Evolutionary conservation across 2,329 filamentous ascomycete species (phyloP), one percentile per base, ranked within the genome.

Genomic region (Scopulariopsis brevicaulis): DNA sequence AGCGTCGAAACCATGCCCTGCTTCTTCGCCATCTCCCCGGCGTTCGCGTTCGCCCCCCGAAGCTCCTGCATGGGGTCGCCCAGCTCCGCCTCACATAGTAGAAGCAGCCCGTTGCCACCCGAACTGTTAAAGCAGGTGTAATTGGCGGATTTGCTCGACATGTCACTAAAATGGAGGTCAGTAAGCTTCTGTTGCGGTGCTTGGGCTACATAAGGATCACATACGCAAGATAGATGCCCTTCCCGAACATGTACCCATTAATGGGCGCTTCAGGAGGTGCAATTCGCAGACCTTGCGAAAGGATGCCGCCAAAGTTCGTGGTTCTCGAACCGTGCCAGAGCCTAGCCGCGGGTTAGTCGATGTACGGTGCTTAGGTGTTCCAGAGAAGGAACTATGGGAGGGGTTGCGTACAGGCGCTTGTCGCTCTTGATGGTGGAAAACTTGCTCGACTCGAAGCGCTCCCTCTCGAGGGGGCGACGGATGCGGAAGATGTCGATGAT

Each of bases 201-300:
- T 32, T 4, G 28, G 28, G 28, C 4, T 32, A 8, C 28, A 32
- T 4, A 32, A 8, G 28, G 28, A 32, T 4, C 4, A 32, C 28
- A 32, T 32, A 32, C 28, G 90, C 90, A 2, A 96, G 80, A 67
- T 96, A 96, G 53, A 96, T 87, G 52, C 90, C 90, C 70, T 95
- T 95, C 59, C 87, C 90, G 63, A 95, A 96, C 87, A 93, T 93
- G 74, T 93, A 91, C 1, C 89, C 89, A 4, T 78, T 81, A 0
- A 84, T 84, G 0, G 90, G 91, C 0, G 90, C 90, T 69, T 95
- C 86, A 0, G 87, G 86, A 0, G 91, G 91, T 7, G 91, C 91
- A 63, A 96, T 96, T n/a, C 90, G 87, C 7, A 96, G 80, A 62
- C 91, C 91, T 70, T 96, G 89, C 59, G 84, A 87, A 50, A 96